These are phyloP conservation scores for Oemleria cerasiformis DNA, from an alignment of 306 rosid genomes.

Conservation along the genomic window DNA sequence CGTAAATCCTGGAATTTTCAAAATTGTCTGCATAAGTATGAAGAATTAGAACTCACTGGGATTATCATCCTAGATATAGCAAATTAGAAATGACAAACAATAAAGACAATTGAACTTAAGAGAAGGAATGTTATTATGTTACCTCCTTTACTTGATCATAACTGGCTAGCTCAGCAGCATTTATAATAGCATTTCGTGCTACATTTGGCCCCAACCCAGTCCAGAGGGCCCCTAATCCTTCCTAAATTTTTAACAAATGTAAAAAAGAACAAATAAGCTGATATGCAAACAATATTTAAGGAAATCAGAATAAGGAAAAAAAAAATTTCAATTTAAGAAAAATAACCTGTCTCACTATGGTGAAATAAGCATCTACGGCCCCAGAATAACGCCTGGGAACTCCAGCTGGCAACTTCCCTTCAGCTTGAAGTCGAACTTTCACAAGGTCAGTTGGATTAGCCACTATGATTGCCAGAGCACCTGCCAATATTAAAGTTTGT, in stretches of 20 bases:
- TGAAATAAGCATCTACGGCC: conserved; percentile 76
- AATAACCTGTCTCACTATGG: conserved; percentile 72
- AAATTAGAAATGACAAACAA: conserved; percentile 12
- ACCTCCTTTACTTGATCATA: conserved; percentile 96
- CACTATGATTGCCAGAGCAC: conserved; percentile 80
- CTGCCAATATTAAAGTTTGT: conserved; percentile 34
- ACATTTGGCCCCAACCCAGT: conserved; percentile 94
- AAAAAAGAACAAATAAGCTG: neutral
- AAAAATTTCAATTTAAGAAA: neutral
- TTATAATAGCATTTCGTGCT: conserved; percentile 83
- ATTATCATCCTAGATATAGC: conserved; percentile 30
- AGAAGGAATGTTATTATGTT: conserved; percentile 22
- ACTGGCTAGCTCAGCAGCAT: conserved; percentile 98
- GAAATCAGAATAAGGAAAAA: neutral
- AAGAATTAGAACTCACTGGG: conserved; percentile 59
- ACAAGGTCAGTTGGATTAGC: conserved; percentile 98
- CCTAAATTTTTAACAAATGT: conserved; percentile 43
- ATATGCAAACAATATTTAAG: neutral
- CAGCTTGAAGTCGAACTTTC: conserved; percentile 92
- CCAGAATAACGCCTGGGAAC: conserved; percentile 91
- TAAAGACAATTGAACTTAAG: conserved; percentile 21
- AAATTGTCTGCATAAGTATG: conserved; percentile 96
- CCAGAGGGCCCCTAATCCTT: conserved; percentile 89
- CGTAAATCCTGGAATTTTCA: conserved; percentile 97
- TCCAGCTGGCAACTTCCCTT: conserved; percentile 80